These are phyloP conservation scores for Fermentozyma sake DNA, from an alignment of 1,139 yeast genomes.

Conservation along the genomic window DNA sequence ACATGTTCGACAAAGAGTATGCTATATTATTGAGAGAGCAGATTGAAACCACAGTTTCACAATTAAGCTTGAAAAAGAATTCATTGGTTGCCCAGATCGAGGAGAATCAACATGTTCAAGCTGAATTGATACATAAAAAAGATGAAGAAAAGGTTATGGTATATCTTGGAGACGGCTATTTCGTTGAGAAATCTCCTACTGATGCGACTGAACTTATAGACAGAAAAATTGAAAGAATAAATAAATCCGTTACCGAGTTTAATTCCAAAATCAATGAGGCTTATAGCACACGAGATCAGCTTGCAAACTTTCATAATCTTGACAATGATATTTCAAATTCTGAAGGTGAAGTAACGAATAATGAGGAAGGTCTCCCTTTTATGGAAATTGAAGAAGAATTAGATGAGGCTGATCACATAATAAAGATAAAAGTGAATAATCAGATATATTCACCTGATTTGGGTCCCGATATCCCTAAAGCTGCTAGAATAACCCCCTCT, in stretches of 20 bases:
- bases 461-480: neutral
- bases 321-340: constrained; percentile 3
- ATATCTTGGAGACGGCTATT: constrained; percentile 58
- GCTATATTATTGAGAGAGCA: too few relatives aligned
- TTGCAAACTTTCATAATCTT: constrained; percentile 23
- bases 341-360: constrained; percentile 7
- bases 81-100: too few relatives aligned
- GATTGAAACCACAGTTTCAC: too few relatives aligned
- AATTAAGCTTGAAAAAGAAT: too few relatives aligned
- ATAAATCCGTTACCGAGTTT: constrained; percentile 34
- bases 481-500: neutral
- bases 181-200: constrained; percentile 39
- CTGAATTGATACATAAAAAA: constrained; percentile 3
- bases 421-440: constrained; percentile 33
- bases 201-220: constrained; percentile 47
- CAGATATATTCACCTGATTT: constrained; percentile 2
- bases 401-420: constrained; percentile 73
- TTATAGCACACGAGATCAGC: constrained; percentile 28
- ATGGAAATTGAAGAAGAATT: constrained; percentile 85
- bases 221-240: constrained; percentile 33
- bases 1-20: too few relatives aligned
- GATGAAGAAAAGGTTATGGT: constrained; percentile 30
- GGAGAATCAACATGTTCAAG: constrained; percentile 8
- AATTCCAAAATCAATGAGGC: constrained; percentile 43
- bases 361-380: constrained; percentile 49